Evolutionary conservation across 257 asterid genomes (phyloP).

Genomic region (Asclepias syriaca): DNA sequence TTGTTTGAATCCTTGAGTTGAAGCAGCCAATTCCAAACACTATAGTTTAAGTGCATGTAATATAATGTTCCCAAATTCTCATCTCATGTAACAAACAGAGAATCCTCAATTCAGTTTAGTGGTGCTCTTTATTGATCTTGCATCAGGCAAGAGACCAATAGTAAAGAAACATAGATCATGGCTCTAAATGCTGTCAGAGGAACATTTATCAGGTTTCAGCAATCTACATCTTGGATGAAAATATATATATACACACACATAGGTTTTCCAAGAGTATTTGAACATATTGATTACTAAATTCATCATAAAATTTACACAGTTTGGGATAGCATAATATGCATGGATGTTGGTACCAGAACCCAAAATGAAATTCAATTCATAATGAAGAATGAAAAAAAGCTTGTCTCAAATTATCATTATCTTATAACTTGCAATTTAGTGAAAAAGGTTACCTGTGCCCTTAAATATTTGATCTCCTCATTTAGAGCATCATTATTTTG

Average conservation of each 20-base stretch:
- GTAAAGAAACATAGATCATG: background rate
- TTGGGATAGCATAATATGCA: background rate
- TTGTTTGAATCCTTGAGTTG: background rate
- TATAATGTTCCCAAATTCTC: background rate
- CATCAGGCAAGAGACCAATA: background rate
- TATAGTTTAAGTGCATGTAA: background rate
- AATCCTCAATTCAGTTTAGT: background rate
- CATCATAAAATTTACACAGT: background rate
- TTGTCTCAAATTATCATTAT: background rate
- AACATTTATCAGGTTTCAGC: background rate
- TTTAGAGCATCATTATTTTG: constrained; percentile 31
- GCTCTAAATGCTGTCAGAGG: background rate
- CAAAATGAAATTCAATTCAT: background rate
- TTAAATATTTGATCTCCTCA: constrained; percentile 59
- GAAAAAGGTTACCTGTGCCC: constrained; percentile 54
- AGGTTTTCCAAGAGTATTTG: background rate
- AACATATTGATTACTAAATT: background rate
- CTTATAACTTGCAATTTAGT: background rate
- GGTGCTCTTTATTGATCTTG: background rate
- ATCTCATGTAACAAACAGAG: background rate
- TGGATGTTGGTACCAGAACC: background rate
- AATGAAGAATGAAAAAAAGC: background rate
- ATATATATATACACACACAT: background rate
- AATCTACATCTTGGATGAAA: background rate
- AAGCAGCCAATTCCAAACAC: background rate